Percentiles rank a stretch among this genome's conserved stretches.
These are phyloP conservation scores for Sclerotiophoma versabilis DNA, from an alignment of 2,329 filamentous ascomycete genomes.

Conservation along the genomic window DNA sequence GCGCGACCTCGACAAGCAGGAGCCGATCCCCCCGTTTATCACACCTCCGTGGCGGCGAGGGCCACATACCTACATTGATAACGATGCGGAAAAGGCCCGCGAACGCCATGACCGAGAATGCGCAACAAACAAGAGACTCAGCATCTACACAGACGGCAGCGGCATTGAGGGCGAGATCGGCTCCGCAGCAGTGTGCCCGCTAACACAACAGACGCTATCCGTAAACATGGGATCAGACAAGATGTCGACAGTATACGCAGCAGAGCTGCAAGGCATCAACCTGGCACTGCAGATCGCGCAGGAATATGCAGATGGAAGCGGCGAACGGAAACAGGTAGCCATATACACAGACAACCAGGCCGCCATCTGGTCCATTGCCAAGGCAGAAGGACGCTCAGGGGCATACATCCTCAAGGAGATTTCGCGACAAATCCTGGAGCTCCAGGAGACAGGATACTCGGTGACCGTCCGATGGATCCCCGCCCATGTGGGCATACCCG, in stretches of 20 bases:
- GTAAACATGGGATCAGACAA: conserved; percentile 19
- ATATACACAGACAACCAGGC: conserved; percentile 30
- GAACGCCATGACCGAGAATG: conserved; percentile 21
- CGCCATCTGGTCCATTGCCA: conserved; percentile 21
- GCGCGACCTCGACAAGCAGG: conserved; percentile 12
- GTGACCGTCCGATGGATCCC: conserved; percentile 19
- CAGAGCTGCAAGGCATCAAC: conserved; percentile 24
- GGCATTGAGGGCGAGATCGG: conserved; percentile 25
- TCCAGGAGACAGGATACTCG: conserved; percentile 9
- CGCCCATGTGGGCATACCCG: conserved; percentile 12
- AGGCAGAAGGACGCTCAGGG: conserved; percentile 18
- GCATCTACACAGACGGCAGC: conserved; percentile 32
- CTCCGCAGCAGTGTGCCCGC: conserved; percentile 22
- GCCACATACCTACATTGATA: conserved; percentile 21
- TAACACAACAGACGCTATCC: conserved; percentile 18
- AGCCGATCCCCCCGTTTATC: conserved; percentile 23
- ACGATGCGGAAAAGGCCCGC: conserved; percentile 16
- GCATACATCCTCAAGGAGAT: conserved; percentile 26
- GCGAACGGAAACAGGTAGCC: conserved; percentile 12
- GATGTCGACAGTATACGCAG: conserved; percentile 21
- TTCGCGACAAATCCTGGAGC: conserved; percentile 5
- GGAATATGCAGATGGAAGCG: conserved; percentile 18
- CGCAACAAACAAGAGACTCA: conserved; percentile 18
- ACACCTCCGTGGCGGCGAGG: conserved; percentile 19
- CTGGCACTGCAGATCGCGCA: conserved; percentile 26